Percentiles rank a stretch among this genome's conserved stretches.
phyloP scores from a whole-genome alignment of 2,329 filamentous ascomycete genomes.

The Penicillium hesseltinei region DNA sequence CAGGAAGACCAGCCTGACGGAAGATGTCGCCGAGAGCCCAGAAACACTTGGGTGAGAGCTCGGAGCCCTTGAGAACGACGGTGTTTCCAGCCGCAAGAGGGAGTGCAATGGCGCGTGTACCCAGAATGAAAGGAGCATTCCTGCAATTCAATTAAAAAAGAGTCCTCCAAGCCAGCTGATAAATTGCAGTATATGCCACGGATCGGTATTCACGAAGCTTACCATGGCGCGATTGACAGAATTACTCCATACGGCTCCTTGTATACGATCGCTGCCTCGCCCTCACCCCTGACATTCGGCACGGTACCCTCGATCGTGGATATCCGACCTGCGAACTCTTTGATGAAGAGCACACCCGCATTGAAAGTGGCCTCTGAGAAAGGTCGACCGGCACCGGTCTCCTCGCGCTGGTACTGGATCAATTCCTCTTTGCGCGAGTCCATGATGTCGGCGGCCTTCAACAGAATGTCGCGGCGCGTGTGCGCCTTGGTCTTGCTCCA shows the following conservation, averaged over 20 bases:
- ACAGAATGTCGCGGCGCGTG: slow-evolving; percentile 65
- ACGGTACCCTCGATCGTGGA: slow-evolving; percentile 50
- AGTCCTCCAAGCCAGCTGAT: background rate
- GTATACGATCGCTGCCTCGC: slow-evolving; percentile 61
- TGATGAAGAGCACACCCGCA: slow-evolving; percentile 40
- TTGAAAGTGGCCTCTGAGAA: slow-evolving; percentile 39
- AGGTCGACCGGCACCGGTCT: slow-evolving; percentile 52
- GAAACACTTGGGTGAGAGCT: slow-evolving; percentile 63
- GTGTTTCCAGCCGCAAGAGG: slow-evolving; percentile 75
- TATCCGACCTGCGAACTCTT: slow-evolving; percentile 53
- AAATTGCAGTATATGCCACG: background rate
- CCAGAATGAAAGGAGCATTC: slow-evolving; percentile 56
- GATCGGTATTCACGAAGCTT: slow-evolving; percentile 20
- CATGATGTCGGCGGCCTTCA: slow-evolving; percentile 39
- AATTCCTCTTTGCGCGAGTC: slow-evolving; percentile 62
- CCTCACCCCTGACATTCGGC: slow-evolving; percentile 49
- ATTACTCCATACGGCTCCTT: slow-evolving; percentile 79
- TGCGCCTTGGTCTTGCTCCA: slow-evolving; percentile 66
- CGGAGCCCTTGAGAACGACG: slow-evolving; percentile 68
- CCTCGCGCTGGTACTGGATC: slow-evolving; percentile 56
- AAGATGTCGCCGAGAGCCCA: slow-evolving; percentile 63
- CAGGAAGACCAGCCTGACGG: slow-evolving; percentile 72
- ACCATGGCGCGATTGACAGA: slow-evolving; percentile 80
- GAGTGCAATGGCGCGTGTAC: slow-evolving; percentile 52
- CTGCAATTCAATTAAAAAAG: slow-evolving; percentile 27